These are phyloP conservation scores for Oryza punctata DNA, from an alignment of 176 grass and related monocot species.

Conservation along the genomic window DNA sequence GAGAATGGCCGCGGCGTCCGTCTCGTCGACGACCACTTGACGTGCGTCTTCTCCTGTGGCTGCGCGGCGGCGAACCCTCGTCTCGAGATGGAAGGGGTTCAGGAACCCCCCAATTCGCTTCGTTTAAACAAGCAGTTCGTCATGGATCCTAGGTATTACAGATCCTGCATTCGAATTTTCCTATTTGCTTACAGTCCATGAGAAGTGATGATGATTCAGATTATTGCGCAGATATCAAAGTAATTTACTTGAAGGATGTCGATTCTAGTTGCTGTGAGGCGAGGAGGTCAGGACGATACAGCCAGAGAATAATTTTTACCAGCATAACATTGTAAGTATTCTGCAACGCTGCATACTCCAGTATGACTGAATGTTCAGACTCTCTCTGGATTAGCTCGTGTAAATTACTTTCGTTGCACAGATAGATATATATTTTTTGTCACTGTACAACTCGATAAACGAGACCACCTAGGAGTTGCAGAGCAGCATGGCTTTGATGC, in stretches of 20 bases:
- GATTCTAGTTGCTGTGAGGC: neutral
- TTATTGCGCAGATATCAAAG: neutral
- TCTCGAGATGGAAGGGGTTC: neutral
- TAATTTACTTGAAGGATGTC: neutral
- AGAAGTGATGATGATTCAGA: neutral
- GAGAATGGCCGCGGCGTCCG: too few relatives aligned
- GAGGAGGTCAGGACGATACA: neutral
- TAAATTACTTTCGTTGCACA: neutral
- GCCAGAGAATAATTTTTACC: neutral
- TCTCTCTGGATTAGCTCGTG: neutral
- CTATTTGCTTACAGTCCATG: neutral
- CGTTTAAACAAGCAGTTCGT: neutral
- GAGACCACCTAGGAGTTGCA: conserved; percentile 14
- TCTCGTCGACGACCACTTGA: too few relatives aligned
- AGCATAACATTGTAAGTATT: neutral
- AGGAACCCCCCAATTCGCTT: neutral
- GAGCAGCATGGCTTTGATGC: conserved; percentile 14
- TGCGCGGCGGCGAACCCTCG: neutral
- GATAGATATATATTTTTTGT: neutral
- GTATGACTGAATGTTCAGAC: neutral
- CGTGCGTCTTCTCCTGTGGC: too few relatives aligned
- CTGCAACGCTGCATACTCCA: neutral
- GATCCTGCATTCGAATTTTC: too few relatives aligned
- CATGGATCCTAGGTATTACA: neutral
- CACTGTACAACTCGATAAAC: conserved; percentile 5